Evolutionary conservation across 257 asterid genomes (phyloP).

Genomic region (Fraxinus americana): DNA sequence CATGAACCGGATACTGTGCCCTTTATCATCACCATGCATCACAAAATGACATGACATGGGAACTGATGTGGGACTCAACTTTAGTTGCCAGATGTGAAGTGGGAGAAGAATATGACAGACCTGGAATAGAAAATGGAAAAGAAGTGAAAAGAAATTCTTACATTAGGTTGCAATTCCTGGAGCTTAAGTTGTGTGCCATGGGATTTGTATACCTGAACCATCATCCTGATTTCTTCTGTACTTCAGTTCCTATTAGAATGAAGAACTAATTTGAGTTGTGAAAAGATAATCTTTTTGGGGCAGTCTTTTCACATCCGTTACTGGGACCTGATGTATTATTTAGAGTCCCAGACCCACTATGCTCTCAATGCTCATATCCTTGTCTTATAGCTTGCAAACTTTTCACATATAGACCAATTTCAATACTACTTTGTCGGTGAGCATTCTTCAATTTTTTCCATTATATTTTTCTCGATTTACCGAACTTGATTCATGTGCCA

Average conservation of each 20-base stretch:
- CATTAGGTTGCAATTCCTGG: background rate
- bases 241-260: slow-evolving; percentile 18
- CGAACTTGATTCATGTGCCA: background rate
- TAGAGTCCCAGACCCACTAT: background rate
- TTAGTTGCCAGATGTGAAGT: slow-evolving; percentile 18
- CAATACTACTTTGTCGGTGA: background rate
- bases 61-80: slow-evolving; percentile 1
- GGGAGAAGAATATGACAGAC: slow-evolving; percentile 1
- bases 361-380: background rate
- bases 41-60: background rate
- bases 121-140: background rate
- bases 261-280: slow-evolving; percentile 13
- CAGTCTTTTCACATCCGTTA: slow-evolving; percentile 5
- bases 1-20: background rate
- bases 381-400: background rate
- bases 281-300: background rate
- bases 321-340: background rate
- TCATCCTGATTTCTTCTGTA: slow-evolving; percentile 4
- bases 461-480: background rate
- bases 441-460: background rate
- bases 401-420: background rate
- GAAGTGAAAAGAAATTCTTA: background rate
- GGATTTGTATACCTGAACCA: background rate
- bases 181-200: background rate
- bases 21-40: background rate